Base-by-base conservation (phyloP, 495 filamentous ascomycete species). In the Aspergillus cavernicola region DNA sequence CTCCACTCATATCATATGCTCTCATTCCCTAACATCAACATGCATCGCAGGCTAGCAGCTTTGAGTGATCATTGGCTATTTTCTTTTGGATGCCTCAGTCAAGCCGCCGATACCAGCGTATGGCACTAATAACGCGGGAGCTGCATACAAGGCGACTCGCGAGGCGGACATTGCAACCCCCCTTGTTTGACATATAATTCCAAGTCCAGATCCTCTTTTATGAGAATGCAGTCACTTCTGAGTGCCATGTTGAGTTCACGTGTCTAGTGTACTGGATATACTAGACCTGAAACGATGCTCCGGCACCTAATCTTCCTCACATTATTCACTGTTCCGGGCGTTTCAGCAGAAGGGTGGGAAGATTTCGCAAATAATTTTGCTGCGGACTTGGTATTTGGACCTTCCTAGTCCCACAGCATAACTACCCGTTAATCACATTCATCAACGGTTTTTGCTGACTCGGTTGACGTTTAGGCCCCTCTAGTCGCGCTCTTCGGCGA, bases 401-500 rank as follows among this genome's bases (percentile, higher is more conserved):
- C 38, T 26, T 37, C 1, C 24, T 40, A 13, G 6, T 16, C n/a
- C n/a, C n/a, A n/a, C n/a, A n/a, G n/a, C n/a, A n/a, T n/a, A n/a
- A n/a, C n/a, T n/a, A n/a, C n/a, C n/a, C n/a, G n/a, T n/a, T n/a
- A n/a, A n/a, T n/a, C n/a, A n/a, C n/a, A 22, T 23, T 12, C 16
- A 15, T 10, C 6, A 20, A 12, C 18, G 6, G 5, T 41, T 2
- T 26, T n/a, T 41, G 22, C 19, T 31, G 42, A 38, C 6, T n/a
- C 33, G n/a, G 6, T 9, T 39, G 44, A 4, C 4, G 16, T 13
- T 9, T 8, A 75, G 72, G 74, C 74, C 7, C 77, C 76, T 2
- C 54, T 84, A 0, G 71, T 84, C 26, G 65, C 75, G 10, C 69
- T 82, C 0, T 84, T 84, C 43, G 80, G 81, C 1, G 81, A 83